A percentile compares a stretch with the other conserved stretches of the same genome.
phyloP scores from a whole-genome alignment of 352 stramenopile species.

The Elongisporangium undulatum region DNA sequence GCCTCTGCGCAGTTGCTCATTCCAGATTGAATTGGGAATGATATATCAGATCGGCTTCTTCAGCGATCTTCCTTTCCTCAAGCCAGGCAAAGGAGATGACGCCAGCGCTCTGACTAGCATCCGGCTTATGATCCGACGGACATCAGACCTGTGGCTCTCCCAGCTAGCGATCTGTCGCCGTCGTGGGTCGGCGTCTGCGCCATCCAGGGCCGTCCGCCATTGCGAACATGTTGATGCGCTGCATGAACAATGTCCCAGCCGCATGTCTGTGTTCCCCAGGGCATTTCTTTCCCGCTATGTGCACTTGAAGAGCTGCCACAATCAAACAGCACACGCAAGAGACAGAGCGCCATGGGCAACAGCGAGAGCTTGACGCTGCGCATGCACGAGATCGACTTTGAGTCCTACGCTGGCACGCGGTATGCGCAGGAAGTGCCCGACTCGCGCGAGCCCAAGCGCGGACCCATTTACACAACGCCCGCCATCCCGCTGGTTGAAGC shows the following conservation, averaged over 20 bases:
- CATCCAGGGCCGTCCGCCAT: not conserved
- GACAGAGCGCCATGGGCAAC: slow-evolving; percentile 29
- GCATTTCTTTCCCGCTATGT: too few relatives aligned
- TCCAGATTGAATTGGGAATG: too few relatives aligned
- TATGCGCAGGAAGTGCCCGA: slow-evolving; percentile 37
- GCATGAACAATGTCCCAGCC: too few relatives aligned
- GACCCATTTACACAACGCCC: slow-evolving; percentile 15
- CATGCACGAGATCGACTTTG: slow-evolving; percentile 62
- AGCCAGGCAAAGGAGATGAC: too few relatives aligned
- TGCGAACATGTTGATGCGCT: too few relatives aligned
- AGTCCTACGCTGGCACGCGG: slow-evolving; percentile 36
- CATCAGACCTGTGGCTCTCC: not conserved
- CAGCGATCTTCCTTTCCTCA: too few relatives aligned
- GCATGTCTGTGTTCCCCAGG: too few relatives aligned
- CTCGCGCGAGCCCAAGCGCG: slow-evolving; percentile 17
- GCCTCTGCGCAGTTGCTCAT: too few relatives aligned
- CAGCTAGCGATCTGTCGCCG: not conserved
- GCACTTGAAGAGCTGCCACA: not conserved
- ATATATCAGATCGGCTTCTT: too few relatives aligned
- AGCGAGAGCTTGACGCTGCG: slow-evolving; percentile 21
- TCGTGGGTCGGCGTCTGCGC: not conserved
- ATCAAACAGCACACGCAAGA: not conserved
- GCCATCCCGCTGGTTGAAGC: slow-evolving; percentile 10
- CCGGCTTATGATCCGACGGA: too few relatives aligned
- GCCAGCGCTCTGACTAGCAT: too few relatives aligned